A percentile compares a stretch with the other conserved stretches of the same genome.
Conservation (phyloP, 257 asterid genomes). For the Coffea eugenioides region DNA sequence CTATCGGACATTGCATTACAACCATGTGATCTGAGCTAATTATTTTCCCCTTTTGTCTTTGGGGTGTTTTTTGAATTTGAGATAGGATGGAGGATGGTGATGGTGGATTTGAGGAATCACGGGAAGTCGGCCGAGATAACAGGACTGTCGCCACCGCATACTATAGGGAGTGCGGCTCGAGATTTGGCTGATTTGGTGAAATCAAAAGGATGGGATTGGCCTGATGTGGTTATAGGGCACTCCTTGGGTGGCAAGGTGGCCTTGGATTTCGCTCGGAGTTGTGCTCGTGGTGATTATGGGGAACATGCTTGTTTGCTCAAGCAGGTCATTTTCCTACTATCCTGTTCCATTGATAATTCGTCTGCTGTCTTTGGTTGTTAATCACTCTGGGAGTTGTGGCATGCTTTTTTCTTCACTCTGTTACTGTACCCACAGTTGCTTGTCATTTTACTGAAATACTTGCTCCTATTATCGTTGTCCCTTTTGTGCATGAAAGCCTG, state of each 20-base stretch:
- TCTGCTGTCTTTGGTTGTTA: background rate
- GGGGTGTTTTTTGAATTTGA: background rate
- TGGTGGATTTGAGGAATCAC: conserved; percentile 89
- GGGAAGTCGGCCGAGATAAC: conserved; percentile 71
- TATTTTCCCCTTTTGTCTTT: background rate
- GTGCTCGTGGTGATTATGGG: conserved; percentile 70
- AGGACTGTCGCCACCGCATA: conserved; percentile 65
- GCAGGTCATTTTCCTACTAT: conserved; percentile 47
- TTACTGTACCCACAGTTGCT: background rate
- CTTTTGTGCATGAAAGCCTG: too few species aligned
- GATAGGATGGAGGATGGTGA: conserved; percentile 71
- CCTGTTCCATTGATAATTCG: conserved; percentile 4
- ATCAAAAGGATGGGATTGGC: conserved; percentile 78
- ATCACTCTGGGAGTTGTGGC: too few species aligned
- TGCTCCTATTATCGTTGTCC: too few species aligned
- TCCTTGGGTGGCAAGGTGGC: conserved; percentile 98
- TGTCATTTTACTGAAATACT: background rate
- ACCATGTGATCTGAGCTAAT: background rate
- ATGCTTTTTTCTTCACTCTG: background rate
- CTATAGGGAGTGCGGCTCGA: conserved; percentile 71
- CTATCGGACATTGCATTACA: background rate
- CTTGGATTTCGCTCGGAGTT: conserved; percentile 73
- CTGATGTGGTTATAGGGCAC: conserved; percentile 91
- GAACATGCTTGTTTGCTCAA: conserved; percentile 51
- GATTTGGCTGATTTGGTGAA: conserved; percentile 77